Evolutionary conservation across 345 rosid genomes (phyloP).

Genomic region (Boechera divaricarpa): DNA sequence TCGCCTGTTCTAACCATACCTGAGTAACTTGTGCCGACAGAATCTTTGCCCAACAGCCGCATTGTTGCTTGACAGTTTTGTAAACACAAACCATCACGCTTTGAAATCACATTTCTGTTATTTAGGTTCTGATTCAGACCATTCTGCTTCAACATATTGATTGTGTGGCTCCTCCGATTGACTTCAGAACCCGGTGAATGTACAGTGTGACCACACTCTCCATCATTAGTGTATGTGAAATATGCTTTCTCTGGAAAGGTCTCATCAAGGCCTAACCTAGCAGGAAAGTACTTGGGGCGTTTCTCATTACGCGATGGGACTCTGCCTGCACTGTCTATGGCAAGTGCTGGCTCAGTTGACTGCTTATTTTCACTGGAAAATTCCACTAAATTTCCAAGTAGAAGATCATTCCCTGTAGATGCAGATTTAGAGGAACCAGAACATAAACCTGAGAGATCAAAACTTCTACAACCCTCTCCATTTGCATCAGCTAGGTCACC

Average conservation of each 20-base stretch:
- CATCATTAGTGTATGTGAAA: constrained; percentile 36
- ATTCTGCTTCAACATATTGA: constrained; percentile 31
- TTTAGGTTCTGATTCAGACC: constrained; percentile 38
- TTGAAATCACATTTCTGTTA: constrained; percentile 35
- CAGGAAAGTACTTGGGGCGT: constrained; percentile 38
- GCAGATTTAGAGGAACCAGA: constrained; percentile 42
- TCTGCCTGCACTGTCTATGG: constrained; percentile 36
- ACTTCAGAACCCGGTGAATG: constrained; percentile 42
- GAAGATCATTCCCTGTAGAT: constrained; percentile 27
- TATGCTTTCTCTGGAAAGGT: constrained; percentile 40
- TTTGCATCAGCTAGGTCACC: no score
- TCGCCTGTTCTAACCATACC: constrained; percentile 53
- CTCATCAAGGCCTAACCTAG: constrained; percentile 50
- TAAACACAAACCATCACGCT: constrained; percentile 40
- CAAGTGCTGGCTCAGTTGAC: constrained; percentile 32
- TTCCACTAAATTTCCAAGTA: constrained; percentile 31
- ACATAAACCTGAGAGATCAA: constrained; percentile 36
- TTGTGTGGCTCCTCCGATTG: constrained; percentile 40
- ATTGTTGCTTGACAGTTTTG: constrained; percentile 53
- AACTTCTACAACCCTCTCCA: background rate
- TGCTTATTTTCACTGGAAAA: constrained; percentile 42
- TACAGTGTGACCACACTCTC: constrained; percentile 33
- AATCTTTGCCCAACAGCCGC: constrained; percentile 77
- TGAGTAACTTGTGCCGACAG: constrained; percentile 51
- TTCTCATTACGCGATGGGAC: constrained; percentile 34